Evolutionary conservation across 176 grass and related monocot genomes (phyloP).

Genomic region (Phoenix dactylifera): DNA sequence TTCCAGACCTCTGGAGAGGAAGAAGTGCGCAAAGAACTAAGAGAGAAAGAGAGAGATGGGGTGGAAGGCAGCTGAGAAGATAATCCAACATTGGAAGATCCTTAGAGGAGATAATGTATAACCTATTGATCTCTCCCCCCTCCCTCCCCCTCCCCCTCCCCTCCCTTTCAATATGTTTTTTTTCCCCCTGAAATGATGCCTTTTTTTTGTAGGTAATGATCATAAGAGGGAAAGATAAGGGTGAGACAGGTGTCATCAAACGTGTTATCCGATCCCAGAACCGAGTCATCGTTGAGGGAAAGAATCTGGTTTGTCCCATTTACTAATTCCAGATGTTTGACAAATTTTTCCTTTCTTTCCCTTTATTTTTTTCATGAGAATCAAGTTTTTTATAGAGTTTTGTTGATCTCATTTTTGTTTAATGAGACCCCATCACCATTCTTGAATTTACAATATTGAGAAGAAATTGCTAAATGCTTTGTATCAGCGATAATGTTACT

Average conservation of each 20-base stretch:
- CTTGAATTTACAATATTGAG: too few species aligned
- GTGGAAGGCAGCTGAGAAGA: conserved; percentile 85
- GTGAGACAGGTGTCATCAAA: conserved; percentile 74
- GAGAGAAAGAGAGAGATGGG: conserved; percentile 34
- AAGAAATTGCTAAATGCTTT: too few species aligned
- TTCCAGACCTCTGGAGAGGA: too few species aligned
- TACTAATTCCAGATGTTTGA: too few species aligned
- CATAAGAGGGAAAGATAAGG: conserved; percentile 86
- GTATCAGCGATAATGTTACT: too few species aligned
- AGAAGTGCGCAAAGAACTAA: too few species aligned
- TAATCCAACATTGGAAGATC: conserved; percentile 76
- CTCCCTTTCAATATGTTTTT: background rate
- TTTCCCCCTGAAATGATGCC: background rate
- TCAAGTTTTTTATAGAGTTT: too few species aligned
- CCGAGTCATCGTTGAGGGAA: conserved; percentile 85
- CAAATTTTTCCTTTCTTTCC: too few species aligned
- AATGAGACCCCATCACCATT: too few species aligned
- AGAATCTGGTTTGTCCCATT: conserved; percentile 60
- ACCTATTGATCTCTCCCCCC: too few species aligned
- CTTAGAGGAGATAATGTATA: conserved; percentile 78
- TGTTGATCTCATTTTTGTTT: too few species aligned
- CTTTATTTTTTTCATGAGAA: too few species aligned
- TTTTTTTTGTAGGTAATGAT: conserved; percentile 61
- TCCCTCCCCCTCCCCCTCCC: background rate
- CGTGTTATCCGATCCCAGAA: conserved; percentile 90